These are phyloP conservation scores for Syncephalis fuscata DNA, from an alignment of 371 early-diverging fungal species.

Conservation along the genomic window DNA sequence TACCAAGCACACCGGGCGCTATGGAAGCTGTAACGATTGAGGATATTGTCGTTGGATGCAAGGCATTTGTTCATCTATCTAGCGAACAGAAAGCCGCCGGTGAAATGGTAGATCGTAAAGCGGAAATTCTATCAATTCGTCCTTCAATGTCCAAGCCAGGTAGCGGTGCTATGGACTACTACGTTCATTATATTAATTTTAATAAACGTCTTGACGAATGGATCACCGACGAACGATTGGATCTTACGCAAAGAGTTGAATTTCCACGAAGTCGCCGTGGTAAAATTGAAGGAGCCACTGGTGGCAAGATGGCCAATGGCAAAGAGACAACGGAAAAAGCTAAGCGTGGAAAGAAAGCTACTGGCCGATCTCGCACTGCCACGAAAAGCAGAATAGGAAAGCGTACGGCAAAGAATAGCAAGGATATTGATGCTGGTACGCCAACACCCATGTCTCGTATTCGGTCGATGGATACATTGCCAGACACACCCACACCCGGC, in stretches of 20 bases:
- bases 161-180: conserved; percentile 51
- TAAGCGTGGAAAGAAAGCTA: conserved; percentile 10
- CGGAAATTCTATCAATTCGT: conserved; percentile 86
- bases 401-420: conserved; percentile 3
- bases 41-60: conserved; percentile 10
- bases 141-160: conserved; percentile 12
- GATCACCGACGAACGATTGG: conserved; percentile 62
- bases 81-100: conserved; percentile 9
- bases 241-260: conserved; percentile 52
- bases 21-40: too few species aligned
- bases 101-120: conserved; percentile 46
- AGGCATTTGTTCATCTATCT: conserved; percentile 8
- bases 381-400: conserved; percentile 5
- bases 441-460: not conserved
- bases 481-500: not conserved
- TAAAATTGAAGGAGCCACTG: not conserved
- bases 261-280: conserved; percentile 30
- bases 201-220: conserved; percentile 99
- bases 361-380: conserved; percentile 11
- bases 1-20: too few species aligned
- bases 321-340: conserved; percentile 22
- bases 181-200: conserved; percentile 96
- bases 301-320: conserved; percentile 11
- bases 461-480: conserved; percentile 5
- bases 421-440: conserved; percentile 5